Percentiles rank a stretch among this genome's conserved stretches.
These are phyloP conservation scores for Metschnikowia amazonensis DNA, from an alignment of 805 yeast species.

Conservation along the genomic window DNA sequence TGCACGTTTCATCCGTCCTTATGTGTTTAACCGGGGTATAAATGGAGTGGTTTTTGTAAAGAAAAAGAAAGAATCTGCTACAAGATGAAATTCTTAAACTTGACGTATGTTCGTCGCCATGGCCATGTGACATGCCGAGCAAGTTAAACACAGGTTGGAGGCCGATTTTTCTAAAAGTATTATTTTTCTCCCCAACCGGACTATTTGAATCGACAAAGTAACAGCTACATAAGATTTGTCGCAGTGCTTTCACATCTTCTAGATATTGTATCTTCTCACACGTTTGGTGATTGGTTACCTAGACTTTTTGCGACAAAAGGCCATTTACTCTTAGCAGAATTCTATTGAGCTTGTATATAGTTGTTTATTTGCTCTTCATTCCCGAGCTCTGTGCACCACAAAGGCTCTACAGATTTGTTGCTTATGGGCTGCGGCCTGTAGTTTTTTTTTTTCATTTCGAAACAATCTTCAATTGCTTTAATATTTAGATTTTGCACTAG, in stretches of 20 bases:
- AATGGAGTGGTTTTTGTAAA: conserved; percentile 55
- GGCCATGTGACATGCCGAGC: conserved; percentile 54
- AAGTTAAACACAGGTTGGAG: conserved; percentile 47
- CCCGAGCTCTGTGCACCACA: conserved; percentile 51
- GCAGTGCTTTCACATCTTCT: conserved; percentile 49
- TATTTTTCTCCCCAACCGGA: conserved; percentile 60
- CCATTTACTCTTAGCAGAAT: conserved; percentile 48
- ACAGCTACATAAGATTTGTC: conserved; percentile 55
- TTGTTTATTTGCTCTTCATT: conserved; percentile 43
- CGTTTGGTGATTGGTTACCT: conserved; percentile 47
- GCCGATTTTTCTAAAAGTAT: conserved; percentile 44
- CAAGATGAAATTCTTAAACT: conserved; percentile 56
- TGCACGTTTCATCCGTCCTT: conserved; percentile 47
- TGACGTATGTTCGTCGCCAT: conserved; percentile 63
- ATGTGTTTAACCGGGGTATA: conserved; percentile 58
- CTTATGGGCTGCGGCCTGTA: conserved; percentile 40
- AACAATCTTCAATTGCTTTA: conserved; percentile 48
- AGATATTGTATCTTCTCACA: conserved; percentile 50
- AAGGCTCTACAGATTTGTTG: conserved; percentile 34
- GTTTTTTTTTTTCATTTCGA: conserved; percentile 47
- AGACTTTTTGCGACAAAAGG: too few relatives aligned
- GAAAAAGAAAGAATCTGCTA: conserved; percentile 51
- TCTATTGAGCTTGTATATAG: conserved; percentile 30
- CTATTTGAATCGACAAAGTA: conserved; percentile 63
- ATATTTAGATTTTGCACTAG: too few relatives aligned